A percentile compares a stretch with the other conserved stretches of the same genome.
phyloP scores from a whole-genome alignment of 805 yeast genomes.

The Cyberlindnera amylophila region DNA sequence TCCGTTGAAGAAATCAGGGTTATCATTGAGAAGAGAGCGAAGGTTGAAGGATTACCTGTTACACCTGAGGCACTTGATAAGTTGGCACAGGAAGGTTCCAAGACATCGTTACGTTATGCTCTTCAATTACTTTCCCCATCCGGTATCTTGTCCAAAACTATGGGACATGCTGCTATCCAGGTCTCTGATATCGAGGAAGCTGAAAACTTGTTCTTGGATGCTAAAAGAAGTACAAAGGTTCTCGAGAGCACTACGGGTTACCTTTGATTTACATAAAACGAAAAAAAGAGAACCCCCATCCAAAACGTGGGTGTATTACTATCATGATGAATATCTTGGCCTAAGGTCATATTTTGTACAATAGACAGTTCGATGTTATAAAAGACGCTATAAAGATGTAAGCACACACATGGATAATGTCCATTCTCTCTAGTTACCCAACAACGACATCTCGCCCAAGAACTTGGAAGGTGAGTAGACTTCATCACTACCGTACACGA shows the following conservation, averaged over 20 bases:
- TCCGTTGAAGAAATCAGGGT: constrained; percentile 73
- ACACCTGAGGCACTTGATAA: constrained; percentile 65
- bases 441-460: constrained; percentile 60
- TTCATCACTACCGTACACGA: constrained; percentile 85
- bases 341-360: background rate
- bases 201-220: constrained; percentile 78
- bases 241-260: constrained; percentile 38
- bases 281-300: too few species aligned
- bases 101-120: constrained; percentile 85
- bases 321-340: too few species aligned
- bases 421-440: constrained; percentile 29
- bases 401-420: background rate
- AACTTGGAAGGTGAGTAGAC: constrained; percentile 68
- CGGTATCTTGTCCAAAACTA: constrained; percentile 71
- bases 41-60: constrained; percentile 68
- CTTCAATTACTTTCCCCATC: constrained; percentile 89
- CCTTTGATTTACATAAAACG: constrained; percentile 25
- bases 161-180: constrained; percentile 65
- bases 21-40: constrained; percentile 79
- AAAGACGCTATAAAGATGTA: too few species aligned
- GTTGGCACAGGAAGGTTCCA: constrained; percentile 69
- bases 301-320: background rate
- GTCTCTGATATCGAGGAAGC: constrained; percentile 80
- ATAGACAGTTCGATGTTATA: background rate
- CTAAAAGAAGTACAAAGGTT: constrained; percentile 72